Evolutionary conservation across 306 rosid species (phyloP).

Genomic region (Prunus davidiana): DNA sequence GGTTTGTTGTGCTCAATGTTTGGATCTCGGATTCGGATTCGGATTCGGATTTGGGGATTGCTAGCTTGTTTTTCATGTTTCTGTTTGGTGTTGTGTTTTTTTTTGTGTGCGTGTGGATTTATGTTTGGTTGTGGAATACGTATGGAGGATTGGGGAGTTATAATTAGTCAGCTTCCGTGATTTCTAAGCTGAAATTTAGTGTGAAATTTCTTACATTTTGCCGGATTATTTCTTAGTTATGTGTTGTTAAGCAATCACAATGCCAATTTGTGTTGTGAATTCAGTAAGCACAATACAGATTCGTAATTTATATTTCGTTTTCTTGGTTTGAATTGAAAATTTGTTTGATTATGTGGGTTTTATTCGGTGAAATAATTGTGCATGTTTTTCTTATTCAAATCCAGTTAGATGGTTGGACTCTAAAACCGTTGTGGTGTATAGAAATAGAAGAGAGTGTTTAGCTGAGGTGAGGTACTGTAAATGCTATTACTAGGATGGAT

Average conservation of each 20-base stretch:
- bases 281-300: neutral
- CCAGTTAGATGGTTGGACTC: neutral
- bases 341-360: neutral
- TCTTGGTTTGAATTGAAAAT: neutral
- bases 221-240: neutral
- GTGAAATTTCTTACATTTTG: neutral
- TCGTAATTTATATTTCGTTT: neutral
- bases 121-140: neutral
- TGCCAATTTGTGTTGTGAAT: neutral
- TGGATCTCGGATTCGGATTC: conserved; percentile 24
- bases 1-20: neutral
- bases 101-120: neutral
- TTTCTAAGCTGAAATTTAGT: conserved; percentile 1
- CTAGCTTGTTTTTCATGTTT: neutral
- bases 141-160: neutral
- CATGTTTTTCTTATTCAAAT: neutral
- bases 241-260: neutral
- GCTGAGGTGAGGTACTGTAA: neutral
- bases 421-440: neutral
- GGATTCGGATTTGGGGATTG: conserved; percentile 11
- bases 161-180: neutral
- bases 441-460: neutral
- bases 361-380: neutral
- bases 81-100: neutral
- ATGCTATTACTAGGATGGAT: neutral